Conservation (phyloP, 495 filamentous ascomycete species). For the Penicillium ucsense region DNA sequence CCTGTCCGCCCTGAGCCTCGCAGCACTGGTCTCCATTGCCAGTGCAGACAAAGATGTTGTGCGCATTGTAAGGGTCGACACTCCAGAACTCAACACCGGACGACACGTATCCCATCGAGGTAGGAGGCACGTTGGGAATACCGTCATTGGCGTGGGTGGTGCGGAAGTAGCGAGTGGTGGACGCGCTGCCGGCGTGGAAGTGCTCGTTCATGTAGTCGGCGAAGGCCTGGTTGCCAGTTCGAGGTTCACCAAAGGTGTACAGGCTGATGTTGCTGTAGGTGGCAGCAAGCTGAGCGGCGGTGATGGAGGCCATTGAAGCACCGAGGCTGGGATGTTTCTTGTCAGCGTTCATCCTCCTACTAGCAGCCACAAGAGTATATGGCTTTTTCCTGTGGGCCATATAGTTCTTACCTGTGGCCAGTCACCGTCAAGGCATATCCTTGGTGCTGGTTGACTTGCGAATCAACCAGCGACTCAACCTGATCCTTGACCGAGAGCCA, state of each 20-base stretch:
- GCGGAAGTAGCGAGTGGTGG: conserved; percentile 1
- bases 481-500: conserved; percentile 6
- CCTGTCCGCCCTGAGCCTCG: not conserved
- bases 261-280: not conserved
- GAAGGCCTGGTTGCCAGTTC: conserved; percentile 3
- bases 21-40: conserved; percentile 1
- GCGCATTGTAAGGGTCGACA: not conserved
- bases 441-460: not conserved
- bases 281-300: conserved; percentile 3
- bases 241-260: conserved; percentile 5
- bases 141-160: conserved; percentile 3
- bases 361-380: not conserved
- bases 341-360: not conserved
- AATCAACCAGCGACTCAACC: conserved; percentile 2
- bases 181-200: not conserved
- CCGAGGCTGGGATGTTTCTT: not conserved
- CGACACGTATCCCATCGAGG: conserved; percentile 1
- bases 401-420: conserved; percentile 1
- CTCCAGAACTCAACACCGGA: conserved; percentile 3
- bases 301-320: conserved; percentile 2
- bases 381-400: not conserved
- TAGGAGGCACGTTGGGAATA: conserved; percentile 4
- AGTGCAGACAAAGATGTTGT: conserved; percentile 1
- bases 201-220: not conserved
- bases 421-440: conserved; percentile 4